A percentile compares a stretch with the other conserved stretches of the same genome.
phyloP scores from a whole-genome alignment of 1,139 yeast species.

The Candida sp. region DNA sequence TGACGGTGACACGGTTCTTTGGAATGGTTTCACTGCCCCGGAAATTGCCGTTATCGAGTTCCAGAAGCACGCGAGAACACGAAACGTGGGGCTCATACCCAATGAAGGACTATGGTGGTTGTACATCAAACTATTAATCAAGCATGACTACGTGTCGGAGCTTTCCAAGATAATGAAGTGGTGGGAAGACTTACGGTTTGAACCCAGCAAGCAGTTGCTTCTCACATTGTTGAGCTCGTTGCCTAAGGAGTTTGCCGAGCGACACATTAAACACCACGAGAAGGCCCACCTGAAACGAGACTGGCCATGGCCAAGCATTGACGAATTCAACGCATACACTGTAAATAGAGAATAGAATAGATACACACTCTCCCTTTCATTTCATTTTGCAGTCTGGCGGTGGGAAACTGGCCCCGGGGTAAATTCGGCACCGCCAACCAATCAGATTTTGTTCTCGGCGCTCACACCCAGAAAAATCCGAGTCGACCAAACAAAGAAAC shows the following conservation, averaged over 20 bases:
- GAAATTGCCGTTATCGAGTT: slow-evolving; percentile 68
- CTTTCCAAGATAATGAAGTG: slow-evolving; percentile 55
- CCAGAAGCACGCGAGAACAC: slow-evolving; percentile 33
- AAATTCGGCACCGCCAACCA: background rate
- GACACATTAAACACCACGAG: slow-evolving; percentile 45
- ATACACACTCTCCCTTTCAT: background rate
- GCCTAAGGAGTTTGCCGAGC: slow-evolving; percentile 41
- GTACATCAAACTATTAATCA: slow-evolving; percentile 55
- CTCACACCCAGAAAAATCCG: background rate
- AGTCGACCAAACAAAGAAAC: background rate
- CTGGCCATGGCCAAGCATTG: slow-evolving; percentile 33
- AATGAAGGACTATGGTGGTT: slow-evolving; percentile 49
- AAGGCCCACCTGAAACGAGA: slow-evolving; percentile 19
- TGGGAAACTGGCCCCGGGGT: background rate
- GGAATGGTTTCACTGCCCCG: slow-evolving; percentile 59
- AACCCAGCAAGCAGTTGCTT: slow-evolving; percentile 46
- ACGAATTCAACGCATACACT: slow-evolving; percentile 16
- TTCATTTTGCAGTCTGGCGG: background rate
- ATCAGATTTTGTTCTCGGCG: slow-evolving; percentile 1
- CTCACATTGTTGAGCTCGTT: slow-evolving; percentile 38
- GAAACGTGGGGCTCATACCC: slow-evolving; percentile 40
- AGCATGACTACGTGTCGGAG: slow-evolving; percentile 53
- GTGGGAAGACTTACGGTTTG: slow-evolving; percentile 60
- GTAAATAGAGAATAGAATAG: slow-evolving; percentile 2
- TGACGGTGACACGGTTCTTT: slow-evolving; percentile 22